Base-by-base conservation (phyloP, 1,284 basidiomycete genomes). In the Xerocomus nothofagi region DNA sequence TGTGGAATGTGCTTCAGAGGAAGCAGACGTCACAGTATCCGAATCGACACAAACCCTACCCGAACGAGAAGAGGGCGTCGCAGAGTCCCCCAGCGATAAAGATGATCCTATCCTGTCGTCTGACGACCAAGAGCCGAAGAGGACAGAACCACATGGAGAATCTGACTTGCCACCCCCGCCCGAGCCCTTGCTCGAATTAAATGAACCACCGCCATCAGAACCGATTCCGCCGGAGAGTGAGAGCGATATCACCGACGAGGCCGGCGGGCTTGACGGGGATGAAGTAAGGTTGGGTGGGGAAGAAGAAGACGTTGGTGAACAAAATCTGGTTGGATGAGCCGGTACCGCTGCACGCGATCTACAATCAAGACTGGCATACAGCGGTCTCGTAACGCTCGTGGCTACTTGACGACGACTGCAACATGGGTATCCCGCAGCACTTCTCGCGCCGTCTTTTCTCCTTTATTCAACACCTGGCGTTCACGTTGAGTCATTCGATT, bases 181-280 rank as follows among this genome's bases (percentile, higher is more conserved):
- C 18, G 52, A 62, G 32, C 43, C 38, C 9, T 14, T 50, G 11
- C 55, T 69, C 26, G 63, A 68, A 37, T 50, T 70, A 47, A 66
- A 44, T 36, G 67, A 65, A 20, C 66, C 65, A 38, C 58, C 58
- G 14, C 61, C 67, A 23, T 62, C 66, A 38, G 64, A 66, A 34
- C 65, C 65, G 7, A 55, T 67, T 27, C 66, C 60, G 0, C 64
- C 64, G 45, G 64, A 66, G 50, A 67, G 55, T 40, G 64, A 70
- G 45, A 68, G 67, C 55, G 64, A 70, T 61, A 70, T 66, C 59
- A 63, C 64, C 53, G 68, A 70, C 34, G 66, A 70, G 46, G 61
- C 39, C 37, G 53, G 44, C 50, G 59, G 39, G 30, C 32, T 32
- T 44, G 62, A 49, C 39, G 53, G 49, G 37, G 44, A 66, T 54